These are phyloP conservation scores for Stagonosporopsis chrysanthemi DNA, from an alignment of 2,329 filamentous ascomycete genomes.

Conservation along the genomic window DNA sequence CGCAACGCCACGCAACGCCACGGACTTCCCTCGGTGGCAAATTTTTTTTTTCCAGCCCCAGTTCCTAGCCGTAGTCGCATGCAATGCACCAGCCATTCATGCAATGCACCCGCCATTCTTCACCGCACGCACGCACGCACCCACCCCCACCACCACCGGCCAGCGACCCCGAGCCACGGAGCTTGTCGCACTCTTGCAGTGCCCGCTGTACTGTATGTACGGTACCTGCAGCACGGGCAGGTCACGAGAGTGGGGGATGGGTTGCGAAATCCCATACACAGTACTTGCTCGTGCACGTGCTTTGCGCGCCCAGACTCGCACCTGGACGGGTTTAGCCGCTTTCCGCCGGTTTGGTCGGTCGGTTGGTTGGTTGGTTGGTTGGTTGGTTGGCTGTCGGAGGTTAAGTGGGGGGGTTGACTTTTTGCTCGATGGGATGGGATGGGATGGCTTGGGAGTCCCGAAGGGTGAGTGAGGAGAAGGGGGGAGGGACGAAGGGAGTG, in stretches of 20 bases:
- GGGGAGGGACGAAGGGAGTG: no score
- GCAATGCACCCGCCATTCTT: no score
- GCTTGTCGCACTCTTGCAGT: neutral
- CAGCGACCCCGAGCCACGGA: neutral
- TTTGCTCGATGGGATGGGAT: conserved; percentile 19
- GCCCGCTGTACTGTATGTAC: no score
- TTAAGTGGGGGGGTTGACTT: neutral
- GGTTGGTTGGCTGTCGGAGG: no score
- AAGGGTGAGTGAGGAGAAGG: no score
- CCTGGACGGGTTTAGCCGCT: conserved; percentile 1
- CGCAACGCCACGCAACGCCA: neutral
- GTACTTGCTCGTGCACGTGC: neutral
- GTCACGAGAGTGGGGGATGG: neutral
- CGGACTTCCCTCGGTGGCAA: conserved; percentile 14
- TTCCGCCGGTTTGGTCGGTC: conserved; percentile 1
- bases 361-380: no score
- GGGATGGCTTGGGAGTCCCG: no score
- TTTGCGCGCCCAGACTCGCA: neutral
- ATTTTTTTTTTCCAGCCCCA: conserved; percentile 15
- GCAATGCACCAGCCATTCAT: neutral
- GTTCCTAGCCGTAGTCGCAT: neutral
- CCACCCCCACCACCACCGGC: neutral
- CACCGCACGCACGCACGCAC: no score
- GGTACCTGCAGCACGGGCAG: conserved; percentile 11
- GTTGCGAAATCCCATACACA: neutral